Evolutionary conservation across 805 yeast genomes (phyloP), one percentile per base, ranked within the genome.

Genomic region (Scheffersomyces amazonensis): DNA sequence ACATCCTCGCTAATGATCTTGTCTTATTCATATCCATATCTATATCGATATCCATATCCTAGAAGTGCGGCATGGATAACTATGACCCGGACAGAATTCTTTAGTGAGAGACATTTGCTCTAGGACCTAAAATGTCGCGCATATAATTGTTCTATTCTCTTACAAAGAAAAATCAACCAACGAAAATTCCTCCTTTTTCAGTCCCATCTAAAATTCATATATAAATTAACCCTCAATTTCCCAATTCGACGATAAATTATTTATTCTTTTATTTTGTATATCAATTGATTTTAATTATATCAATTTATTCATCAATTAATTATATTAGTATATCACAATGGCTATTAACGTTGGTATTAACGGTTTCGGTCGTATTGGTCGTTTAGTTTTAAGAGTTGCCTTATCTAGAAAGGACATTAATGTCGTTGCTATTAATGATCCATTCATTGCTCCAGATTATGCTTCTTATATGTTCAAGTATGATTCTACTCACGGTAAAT

Each of bases 391-490:
- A 57, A 83, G 96, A 76, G 76, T 85, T 62, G 95, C 95, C 47
- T 70, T 87, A 50, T 50, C 65, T 44, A 80, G 87, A 78, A 65
- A 73, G 42, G 89, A 83, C 70, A 82, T 88, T 59, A 77, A 84
- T 56, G 83, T 88, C 49, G 87, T 86, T 49, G 95, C 95, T 51
- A 73, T 88, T 78, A 88, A 88, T 69, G 93, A 88, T 69, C 96
- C 96, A 47, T 87, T 86, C 77, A 88, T 87, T 58, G 80, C 80
- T 47, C 77, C 93, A 44, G 95, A 87, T 53, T 87, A 87, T 71
- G 96, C 96, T 60, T 86, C 96, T 49, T 87, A 87, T 80, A 81
- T 87, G 88, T 87, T 87, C 86, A 88, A 87, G 77, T 87, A 87
- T 73, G 96, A 87, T 71, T 86, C 96, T 45, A 87, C 95, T 51